Base-by-base conservation (phyloP, 257 asterid genomes). In the Solanum sejunctum region DNA sequence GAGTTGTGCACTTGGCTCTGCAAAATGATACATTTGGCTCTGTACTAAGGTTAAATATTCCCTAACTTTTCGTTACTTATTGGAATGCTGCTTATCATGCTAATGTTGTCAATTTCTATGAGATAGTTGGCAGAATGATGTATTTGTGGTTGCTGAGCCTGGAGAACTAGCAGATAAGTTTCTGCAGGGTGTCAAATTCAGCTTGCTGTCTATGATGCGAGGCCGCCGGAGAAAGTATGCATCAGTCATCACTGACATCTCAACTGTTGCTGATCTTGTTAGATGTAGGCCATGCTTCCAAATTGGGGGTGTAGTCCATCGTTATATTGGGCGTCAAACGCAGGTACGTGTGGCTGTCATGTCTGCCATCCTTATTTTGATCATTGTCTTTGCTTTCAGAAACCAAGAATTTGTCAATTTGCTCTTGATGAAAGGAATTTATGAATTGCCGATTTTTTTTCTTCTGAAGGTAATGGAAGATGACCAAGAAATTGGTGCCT, bases 91-190 rank as follows among this genome's bases (percentile, higher is more conserved):
- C 75, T 80, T 64, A 64, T 83, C 71, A 64, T 80, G 87, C 86
- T 84, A 82, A 88, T 70, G 79, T 84, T 20, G 49, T 85, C 87
- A 51, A 41, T 85, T 15, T 84, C 81, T 67, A 55, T 36, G 49
- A 20, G 88, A 47, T 87, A 96, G 99, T 88, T 96, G 98, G 99
- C 98, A 95, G 92, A 96, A 96, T 86, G 99, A 96, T 87, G 99
- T 96, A 79, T 96, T 95, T 86, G 99, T 96, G 90, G 98, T 96
- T 84, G 99, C 98, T 26, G 99, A 96, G 88, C 99, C 99, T 73
- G 98, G 99, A 84, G 99, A 95, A 88, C 90, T 91, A 80, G 99
- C 99, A 10, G 97, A 95, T 77, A 93, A 94, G 88, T 96, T 96
- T 91, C 91, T 96, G 85, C 97, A 92, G 90, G 89, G 92, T 86